Conservation (phyloP, 441 rosid genomes). For the Brassica hybrid region DNA sequence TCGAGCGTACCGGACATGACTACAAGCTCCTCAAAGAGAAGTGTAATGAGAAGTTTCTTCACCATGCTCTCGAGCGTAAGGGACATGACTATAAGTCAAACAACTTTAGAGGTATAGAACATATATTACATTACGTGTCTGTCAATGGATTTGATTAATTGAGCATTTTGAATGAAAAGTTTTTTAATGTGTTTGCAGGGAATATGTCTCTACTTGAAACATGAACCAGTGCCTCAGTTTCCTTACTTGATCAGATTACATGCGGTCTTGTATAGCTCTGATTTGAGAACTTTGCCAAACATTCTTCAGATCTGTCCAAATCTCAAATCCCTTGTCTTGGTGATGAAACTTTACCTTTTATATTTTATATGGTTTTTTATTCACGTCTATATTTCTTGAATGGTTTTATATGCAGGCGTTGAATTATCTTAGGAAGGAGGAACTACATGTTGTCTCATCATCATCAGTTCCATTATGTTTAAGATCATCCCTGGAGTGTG, state of each 20-base stretch:
- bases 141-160: neutral
- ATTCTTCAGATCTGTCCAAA: conserved; percentile 28
- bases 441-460: neutral
- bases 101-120: neutral
- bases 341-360: neutral
- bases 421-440: neutral
- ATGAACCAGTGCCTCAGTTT: conserved; percentile 2
- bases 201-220: neutral
- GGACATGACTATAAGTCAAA: conserved; percentile 13
- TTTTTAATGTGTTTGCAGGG: conserved; percentile 10
- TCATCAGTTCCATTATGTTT: conserved; percentile 8
- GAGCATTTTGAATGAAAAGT: neutral
- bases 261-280: neutral
- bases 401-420: neutral
- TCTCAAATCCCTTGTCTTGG: conserved; percentile 19
- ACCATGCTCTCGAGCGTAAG: conserved; percentile 5
- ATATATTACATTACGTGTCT: no score
- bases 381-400: neutral
- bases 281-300: neutral
- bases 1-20: conserved; percentile 14
- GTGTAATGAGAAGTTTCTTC: neutral
- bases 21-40: neutral
- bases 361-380: neutral
- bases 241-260: neutral
- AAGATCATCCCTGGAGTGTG: neutral